Evolutionary conservation across 805 yeast species (phyloP), one percentile per base, ranked within the genome.

Genomic region (Saccharomycopsis sp.): DNA sequence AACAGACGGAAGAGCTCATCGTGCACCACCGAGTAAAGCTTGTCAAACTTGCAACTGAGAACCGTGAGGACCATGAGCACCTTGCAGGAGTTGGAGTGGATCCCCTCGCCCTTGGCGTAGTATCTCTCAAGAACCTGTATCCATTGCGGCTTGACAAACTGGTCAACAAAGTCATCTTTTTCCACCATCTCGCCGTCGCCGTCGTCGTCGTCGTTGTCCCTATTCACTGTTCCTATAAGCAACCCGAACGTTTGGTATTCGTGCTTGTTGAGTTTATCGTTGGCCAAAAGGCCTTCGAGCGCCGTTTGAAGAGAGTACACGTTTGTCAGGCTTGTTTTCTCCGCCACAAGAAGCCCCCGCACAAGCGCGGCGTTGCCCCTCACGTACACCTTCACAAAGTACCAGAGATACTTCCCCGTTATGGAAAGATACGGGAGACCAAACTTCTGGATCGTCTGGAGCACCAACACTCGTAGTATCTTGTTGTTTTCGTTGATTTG

Each of bases 351-450:
- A 18, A 82, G 54, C 0, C 67, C 62, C 36, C 82, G 62, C 0
- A 80, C 75, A 1, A 60, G 44, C 1, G 60, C 52, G 0, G 66
- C 52, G 44, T 75, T 67, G 8, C 59, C 60, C 9, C 60, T 59
- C 2, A 68, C 67, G 53, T 77, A 82, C 1, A 78, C 62, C 39
- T 63, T 67, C 8, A 74, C 65, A 43, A 82, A 70, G 48, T 79
- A 63, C 94, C 94, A 82, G 9, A 30, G 13, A n/a, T 25, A 2
- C 27, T 69, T 77, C 3, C 82, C 81, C 16, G 65, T 63, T n/a
- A 80, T 55, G 36, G 72, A 75, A 39, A 79, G 59, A 45, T 72
- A 69, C 20, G 75, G 61, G 12, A 77, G 55, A 19, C 85, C 81
- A 48, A 71, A 66, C 29, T 53, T 56, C 46, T 69, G 70, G 23